Base-by-base conservation (phyloP, 441 rosid genomes). In the Eruca vesicaria region DNA sequence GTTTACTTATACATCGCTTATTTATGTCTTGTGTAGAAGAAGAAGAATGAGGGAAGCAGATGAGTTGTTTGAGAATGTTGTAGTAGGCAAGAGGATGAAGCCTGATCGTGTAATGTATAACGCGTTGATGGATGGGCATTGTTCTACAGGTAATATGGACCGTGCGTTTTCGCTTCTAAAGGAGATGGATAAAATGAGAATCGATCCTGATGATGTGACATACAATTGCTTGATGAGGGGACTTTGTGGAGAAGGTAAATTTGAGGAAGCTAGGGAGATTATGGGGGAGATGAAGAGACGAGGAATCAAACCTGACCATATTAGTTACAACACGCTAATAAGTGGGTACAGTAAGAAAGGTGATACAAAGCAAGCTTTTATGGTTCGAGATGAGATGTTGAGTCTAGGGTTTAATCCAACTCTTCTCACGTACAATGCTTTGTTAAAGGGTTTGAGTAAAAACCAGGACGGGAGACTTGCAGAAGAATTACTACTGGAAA, bases 321-420 rank as follows among this genome's bases (percentile, higher is more conserved):
- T 91, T 68, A 93, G 92, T 82, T 95, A 88, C 76, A 95, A 91
- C 79, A 91, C 99, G 29, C 79, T 95, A 16, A 93, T 93, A 66
- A 92, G 97, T 76, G 98, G 93, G 32, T 88, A 95, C 74, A 87
- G 97, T 71, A 93, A 79, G 84, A 85, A 86, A 80, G 97, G 99
- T 9, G 91, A 95, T 73, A 81, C 87, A 78, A 86, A 84, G 76
- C 93, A 86, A 70, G 99, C 98, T 31, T 76, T 90, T 19, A 83
- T 83, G 74, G 91, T 89, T 71, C 81, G 87, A 23, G 90, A 91
- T 74, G 97, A 93, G 87, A 93, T 95, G 99, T 26, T 87, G 83
- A 86, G 83, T 76, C 72, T 79, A 14, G 98, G 97, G 43, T 95
- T 91, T 79, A 84, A 90, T 82, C 98, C 97, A 11, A 91, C 96